phyloP scores from a whole-genome alignment of 192 early-diverging fungal genomes.

The Thamnidium elegans region DNA sequence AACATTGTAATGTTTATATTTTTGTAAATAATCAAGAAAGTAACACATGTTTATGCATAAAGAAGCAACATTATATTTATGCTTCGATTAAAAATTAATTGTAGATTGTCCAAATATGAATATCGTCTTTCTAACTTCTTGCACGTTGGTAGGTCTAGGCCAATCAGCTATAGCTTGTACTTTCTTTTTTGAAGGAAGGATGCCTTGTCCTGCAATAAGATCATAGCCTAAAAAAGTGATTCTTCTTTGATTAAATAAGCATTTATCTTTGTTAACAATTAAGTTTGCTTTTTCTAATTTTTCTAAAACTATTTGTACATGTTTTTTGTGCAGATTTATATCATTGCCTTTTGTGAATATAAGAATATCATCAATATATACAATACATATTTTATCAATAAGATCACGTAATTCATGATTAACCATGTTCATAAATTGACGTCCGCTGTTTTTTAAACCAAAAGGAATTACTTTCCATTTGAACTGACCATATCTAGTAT shows the following conservation, averaged over 20 bases:
- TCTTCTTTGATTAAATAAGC: constrained; percentile 8
- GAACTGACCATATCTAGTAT: constrained; percentile 21
- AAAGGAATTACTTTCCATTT: constrained; percentile 30
- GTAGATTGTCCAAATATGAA: too few relatives aligned
- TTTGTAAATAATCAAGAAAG: too few relatives aligned
- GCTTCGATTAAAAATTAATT: too few relatives aligned
- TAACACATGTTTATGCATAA: too few relatives aligned
- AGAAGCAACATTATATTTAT: too few relatives aligned
- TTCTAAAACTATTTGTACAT: constrained; percentile 15
- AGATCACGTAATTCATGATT: background rate
- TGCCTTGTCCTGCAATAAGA: constrained; percentile 22
- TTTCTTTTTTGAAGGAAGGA: constrained; percentile 25
- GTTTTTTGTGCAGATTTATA: constrained; percentile 17
- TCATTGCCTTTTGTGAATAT: constrained; percentile 34
- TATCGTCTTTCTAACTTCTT: constrained; percentile 19
- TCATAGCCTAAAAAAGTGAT: constrained; percentile 31
- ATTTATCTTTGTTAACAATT: constrained; percentile 10
- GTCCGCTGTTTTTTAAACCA: constrained; percentile 12
- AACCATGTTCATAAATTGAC: constrained; percentile 6
- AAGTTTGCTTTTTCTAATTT: too few relatives aligned
- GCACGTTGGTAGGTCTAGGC: constrained; percentile 12
- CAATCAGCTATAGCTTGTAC: constrained; percentile 21
- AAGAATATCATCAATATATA: constrained; percentile 49
- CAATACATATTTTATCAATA: constrained; percentile 21
- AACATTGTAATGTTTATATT: too few relatives aligned